Conservation (phyloP, 192 early-diverging fungal genomes). For the Radiomyces spectabilis region DNA sequence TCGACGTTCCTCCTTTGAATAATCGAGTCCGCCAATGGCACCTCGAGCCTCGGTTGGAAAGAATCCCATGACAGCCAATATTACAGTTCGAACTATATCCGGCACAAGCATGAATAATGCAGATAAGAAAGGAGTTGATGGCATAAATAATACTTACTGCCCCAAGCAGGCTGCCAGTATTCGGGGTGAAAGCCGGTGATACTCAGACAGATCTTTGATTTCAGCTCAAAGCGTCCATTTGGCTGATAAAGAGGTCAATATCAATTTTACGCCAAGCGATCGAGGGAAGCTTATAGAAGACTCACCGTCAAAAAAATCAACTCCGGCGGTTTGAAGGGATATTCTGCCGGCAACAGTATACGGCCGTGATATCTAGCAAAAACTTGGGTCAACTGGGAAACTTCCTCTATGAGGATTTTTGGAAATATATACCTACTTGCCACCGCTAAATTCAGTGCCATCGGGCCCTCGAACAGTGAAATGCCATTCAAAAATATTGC, state of each 20-base stretch:
- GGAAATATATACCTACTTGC: conserved; percentile 33
- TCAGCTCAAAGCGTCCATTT: conserved; percentile 83
- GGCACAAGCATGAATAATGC: neutral
- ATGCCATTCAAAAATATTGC: conserved; percentile 96
- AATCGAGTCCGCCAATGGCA: conserved; percentile 75
- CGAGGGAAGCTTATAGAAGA: neutral
- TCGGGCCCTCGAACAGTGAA: conserved; percentile 88
- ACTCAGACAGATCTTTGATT: conserved; percentile 92
- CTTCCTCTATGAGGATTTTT: neutral
- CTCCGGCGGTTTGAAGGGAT: conserved; percentile 88
- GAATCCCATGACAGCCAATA: conserved; percentile 84
- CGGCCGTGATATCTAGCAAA: conserved; percentile 75
- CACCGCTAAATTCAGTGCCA: conserved; percentile 80
- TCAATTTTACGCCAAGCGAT: neutral
- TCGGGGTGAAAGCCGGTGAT: conserved; percentile 94
- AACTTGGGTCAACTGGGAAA: no score
- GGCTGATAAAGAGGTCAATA: conserved; percentile 27
- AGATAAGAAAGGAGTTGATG: neutral
- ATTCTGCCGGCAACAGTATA: conserved; percentile 88
- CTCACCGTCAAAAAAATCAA: conserved; percentile 68
- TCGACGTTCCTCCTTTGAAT: conserved; percentile 56
- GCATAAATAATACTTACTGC: conserved; percentile 40
- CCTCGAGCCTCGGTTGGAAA: conserved; percentile 81
- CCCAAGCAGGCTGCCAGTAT: conserved; percentile 96
- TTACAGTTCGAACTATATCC: conserved; percentile 66